Percentiles rank a stretch among this genome's conserved stretches.
Conservation (phyloP, 2,329 filamentous ascomycete species). For the Sphaerulina vaccinii region DNA sequence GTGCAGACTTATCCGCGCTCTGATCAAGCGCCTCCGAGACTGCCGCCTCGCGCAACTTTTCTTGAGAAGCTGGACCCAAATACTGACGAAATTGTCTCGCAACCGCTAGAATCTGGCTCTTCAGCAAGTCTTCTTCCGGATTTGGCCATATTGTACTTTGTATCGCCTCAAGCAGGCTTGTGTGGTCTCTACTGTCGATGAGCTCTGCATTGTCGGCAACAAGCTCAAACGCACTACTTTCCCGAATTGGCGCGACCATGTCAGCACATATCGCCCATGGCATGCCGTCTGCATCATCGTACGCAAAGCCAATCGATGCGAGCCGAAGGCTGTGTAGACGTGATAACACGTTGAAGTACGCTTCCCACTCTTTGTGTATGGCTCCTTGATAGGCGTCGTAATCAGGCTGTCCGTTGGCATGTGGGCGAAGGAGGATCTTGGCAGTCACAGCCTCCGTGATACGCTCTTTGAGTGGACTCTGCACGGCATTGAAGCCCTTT, state of each 20-base stretch:
- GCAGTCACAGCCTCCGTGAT: constrained; percentile 70
- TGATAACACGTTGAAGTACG: constrained; percentile 80
- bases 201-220: constrained; percentile 63
- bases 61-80: constrained; percentile 20
- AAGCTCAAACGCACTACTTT: constrained; percentile 74
- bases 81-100: constrained; percentile 20
- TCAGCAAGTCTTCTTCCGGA: constrained; percentile 28
- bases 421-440: constrained; percentile 64
- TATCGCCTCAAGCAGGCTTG: neutral
- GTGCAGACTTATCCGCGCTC: constrained; percentile 43
- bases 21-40: constrained; percentile 19
- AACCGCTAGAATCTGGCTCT: constrained; percentile 25
- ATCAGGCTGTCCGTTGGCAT: constrained; percentile 65
- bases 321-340: constrained; percentile 84
- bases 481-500: constrained; percentile 48
- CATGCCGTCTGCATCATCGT: constrained; percentile 68
- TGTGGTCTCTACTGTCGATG: constrained; percentile 8
- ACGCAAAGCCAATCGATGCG: constrained; percentile 74
- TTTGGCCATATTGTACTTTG: constrained; percentile 4
- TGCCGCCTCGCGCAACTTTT: constrained; percentile 18
- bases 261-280: constrained; percentile 85
- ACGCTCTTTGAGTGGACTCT: constrained; percentile 68
- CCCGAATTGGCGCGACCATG: constrained; percentile 72
- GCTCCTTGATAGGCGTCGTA: constrained; percentile 72
- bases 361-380: constrained; percentile 80